Percentiles rank a stretch among this genome's conserved stretches.
Conservation (phyloP, 2,329 filamentous ascomycete genomes). For the Teratosphaeriaceae sp. region DNA sequence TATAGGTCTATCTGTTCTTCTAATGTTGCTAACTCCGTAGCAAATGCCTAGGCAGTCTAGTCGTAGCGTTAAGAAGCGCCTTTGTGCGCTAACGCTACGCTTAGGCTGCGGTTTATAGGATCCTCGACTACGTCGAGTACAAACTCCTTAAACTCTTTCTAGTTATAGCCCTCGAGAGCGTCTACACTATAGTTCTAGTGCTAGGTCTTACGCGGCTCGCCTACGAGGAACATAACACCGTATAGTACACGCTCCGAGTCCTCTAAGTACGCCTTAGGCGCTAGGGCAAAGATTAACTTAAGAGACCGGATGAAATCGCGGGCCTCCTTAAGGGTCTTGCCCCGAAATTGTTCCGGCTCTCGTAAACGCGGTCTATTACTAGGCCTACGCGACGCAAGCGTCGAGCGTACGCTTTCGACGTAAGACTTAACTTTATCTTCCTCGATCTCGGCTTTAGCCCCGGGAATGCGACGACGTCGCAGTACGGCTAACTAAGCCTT, state of each 20-base stretch:
- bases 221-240: slow-evolving; percentile 1
- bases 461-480: no score
- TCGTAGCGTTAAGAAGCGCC: background rate
- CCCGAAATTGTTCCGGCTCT: background rate
- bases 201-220: background rate
- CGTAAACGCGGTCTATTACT: background rate
- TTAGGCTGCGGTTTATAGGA: background rate
- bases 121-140: background rate
- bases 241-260: background rate
- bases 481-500: no score
- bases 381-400: no score
- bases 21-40: background rate
- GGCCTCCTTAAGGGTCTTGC: slow-evolving; percentile 3
- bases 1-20: background rate
- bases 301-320: background rate
- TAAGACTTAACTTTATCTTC: no score
- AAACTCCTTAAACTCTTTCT: background rate
- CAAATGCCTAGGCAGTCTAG: background rate
- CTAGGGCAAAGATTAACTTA: background rate
- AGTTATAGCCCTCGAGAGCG: background rate
- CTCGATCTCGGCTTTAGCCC: no score
- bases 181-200: background rate
- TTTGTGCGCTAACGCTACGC: background rate
- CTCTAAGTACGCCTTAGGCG: background rate
- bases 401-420: no score